These are phyloP conservation scores for Trametes pubescens DNA, from an alignment of 1,284 basidiomycete species.

Conservation along the genomic window DNA sequence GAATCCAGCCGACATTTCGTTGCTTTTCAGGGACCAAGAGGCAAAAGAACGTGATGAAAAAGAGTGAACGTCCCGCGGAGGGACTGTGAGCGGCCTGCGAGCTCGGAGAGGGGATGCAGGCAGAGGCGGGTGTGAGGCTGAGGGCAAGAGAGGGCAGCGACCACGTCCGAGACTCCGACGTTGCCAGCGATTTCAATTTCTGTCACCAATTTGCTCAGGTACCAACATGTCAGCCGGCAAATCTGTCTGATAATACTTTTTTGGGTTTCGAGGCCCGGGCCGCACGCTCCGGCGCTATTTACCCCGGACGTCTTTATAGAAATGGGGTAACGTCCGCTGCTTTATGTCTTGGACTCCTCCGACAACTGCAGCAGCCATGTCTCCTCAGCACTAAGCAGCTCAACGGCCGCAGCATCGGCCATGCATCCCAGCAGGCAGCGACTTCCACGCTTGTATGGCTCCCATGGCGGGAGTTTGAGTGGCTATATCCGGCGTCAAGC, in stretches of 20 bases:
- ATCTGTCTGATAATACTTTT: background rate
- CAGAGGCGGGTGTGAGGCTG: conserved; percentile 19
- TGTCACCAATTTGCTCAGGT: conserved; percentile 16
- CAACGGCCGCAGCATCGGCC: background rate
- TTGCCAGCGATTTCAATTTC: conserved; percentile 16
- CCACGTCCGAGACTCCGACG: background rate
- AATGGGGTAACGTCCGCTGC: background rate
- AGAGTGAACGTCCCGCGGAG: conserved; percentile 38
- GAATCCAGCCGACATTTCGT: conserved; percentile 34
- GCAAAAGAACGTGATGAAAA: conserved; percentile 39
- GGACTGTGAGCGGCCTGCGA: conserved; percentile 33
- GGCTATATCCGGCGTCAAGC: conserved; percentile 29
- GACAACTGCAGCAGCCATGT: background rate
- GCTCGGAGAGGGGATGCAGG: conserved; percentile 20
- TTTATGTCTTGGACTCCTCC: background rate
- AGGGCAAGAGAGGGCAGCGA: conserved; percentile 15
- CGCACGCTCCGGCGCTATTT: background rate
- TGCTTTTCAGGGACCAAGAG: conserved; percentile 12
- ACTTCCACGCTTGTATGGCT: background rate
- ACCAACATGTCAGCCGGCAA: conserved; percentile 12
- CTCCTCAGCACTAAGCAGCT: background rate
- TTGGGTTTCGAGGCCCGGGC: background rate
- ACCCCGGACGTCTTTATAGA: background rate
- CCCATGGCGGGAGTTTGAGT: conserved; percentile 10
- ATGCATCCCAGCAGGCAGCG: background rate